A percentile compares a stretch with the other conserved stretches of the same genome.
phyloP scores from a whole-genome alignment of 371 early-diverging fungal species.

The Mortierella polycephala region DNA sequence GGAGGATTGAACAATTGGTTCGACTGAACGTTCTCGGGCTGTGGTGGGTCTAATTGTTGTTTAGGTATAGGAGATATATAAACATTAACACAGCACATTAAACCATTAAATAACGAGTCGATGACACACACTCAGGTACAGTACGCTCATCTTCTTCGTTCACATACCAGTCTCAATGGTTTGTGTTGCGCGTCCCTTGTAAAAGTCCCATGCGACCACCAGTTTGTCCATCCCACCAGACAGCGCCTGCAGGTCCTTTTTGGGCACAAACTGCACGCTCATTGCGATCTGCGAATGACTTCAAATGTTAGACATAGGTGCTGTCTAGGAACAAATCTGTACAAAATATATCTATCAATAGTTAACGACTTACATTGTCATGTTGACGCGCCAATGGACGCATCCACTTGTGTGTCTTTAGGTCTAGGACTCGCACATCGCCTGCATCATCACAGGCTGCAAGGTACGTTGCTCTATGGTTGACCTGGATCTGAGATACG shows the following conservation, averaged over 20 bases:
- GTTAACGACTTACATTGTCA: slow-evolving; percentile 21
- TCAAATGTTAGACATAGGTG: neutral
- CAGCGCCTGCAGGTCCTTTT: slow-evolving; percentile 47
- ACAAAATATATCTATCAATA: no score
- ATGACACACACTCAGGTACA: no score
- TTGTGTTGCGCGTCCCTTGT: slow-evolving; percentile 43
- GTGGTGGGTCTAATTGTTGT: slow-evolving; percentile 20
- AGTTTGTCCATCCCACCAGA: slow-evolving; percentile 52
- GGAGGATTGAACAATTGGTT: slow-evolving; percentile 54
- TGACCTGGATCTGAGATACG: slow-evolving; percentile 32
- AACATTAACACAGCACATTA: neutral
- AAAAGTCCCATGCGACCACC: slow-evolving; percentile 50
- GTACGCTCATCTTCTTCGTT: neutral
- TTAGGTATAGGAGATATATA: neutral
- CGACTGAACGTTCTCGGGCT: slow-evolving; percentile 15
- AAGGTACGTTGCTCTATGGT: slow-evolving; percentile 34
- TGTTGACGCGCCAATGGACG: slow-evolving; percentile 30
- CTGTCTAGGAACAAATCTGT: neutral
- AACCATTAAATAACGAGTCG: no score
- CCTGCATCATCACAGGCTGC: slow-evolving; percentile 50
- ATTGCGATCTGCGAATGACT: slow-evolving; percentile 33
- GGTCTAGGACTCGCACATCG: slow-evolving; percentile 43
- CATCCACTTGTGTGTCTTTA: slow-evolving; percentile 50
- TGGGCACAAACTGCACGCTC: slow-evolving; percentile 43
- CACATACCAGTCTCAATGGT: slow-evolving; percentile 39